Evolutionary conservation across 1,139 yeast species (phyloP).

Genomic region (Diutina ranongensis): DNA sequence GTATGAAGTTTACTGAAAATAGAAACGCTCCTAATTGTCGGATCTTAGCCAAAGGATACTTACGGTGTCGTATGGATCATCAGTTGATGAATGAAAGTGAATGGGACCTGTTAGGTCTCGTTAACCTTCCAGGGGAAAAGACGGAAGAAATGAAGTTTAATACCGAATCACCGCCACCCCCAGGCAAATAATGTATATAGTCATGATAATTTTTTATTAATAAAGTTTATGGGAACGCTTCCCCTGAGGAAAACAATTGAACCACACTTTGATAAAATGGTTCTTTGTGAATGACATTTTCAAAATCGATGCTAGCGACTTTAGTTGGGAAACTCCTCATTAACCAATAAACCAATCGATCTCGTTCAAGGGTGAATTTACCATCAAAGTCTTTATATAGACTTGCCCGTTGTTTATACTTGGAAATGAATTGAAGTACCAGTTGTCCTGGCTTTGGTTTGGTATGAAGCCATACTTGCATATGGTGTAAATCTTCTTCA

Average conservation of each 20-base stretch:
- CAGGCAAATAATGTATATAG: not conserved
- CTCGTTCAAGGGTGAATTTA: constrained; percentile 1
- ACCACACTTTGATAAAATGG: constrained; percentile 1
- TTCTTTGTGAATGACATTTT: not conserved
- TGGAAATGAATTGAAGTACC: not conserved
- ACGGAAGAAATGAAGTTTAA: not conserved
- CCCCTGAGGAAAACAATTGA: not conserved
- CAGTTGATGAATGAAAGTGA: constrained; percentile 74
- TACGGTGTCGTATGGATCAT: constrained; percentile 84
- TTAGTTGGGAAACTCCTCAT: not conserved
- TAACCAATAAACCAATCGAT: constrained; percentile 2
- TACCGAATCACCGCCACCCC: too few relatives aligned
- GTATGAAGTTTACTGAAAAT: constrained; percentile 69
- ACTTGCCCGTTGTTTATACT: not conserved
- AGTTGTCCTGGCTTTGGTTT: not conserved
- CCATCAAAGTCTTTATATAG: not conserved
- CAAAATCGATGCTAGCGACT: not conserved
- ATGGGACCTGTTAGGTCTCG: constrained; percentile 73
- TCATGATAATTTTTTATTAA: not conserved
- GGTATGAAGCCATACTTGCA: constrained; percentile 5
- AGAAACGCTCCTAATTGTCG: constrained; percentile 88
- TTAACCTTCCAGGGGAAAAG: constrained; percentile 51
- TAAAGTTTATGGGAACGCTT: not conserved
- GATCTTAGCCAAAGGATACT: constrained; percentile 65
- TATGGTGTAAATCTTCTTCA: constrained; percentile 5